Evolutionary conservation across 495 filamentous ascomycete species (phyloP).

Genomic region (Massariosphaeria phaeospora): DNA sequence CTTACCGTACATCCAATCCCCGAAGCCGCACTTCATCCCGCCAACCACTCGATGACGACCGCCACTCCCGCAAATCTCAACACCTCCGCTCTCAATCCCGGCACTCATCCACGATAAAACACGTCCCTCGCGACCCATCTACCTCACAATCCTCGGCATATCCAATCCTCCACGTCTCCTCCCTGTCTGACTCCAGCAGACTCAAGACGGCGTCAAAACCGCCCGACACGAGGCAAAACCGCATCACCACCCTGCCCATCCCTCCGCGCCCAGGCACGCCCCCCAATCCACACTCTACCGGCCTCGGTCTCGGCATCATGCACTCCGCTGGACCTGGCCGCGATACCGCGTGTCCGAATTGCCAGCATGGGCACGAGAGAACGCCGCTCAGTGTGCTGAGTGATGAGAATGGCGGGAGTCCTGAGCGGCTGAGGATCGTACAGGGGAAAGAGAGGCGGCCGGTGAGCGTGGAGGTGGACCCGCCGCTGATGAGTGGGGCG

Average conservation of each 20-base stretch:
- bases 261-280: no score
- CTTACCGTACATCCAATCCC: not conserved
- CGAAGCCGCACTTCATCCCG: not conserved
- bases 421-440: slow-evolving; percentile 1
- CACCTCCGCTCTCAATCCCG: slow-evolving; percentile 11
- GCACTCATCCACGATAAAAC: not conserved
- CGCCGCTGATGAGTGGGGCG: no score
- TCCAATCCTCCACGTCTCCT: slow-evolving; percentile 26
- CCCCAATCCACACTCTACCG: not conserved
- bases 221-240: slow-evolving; percentile 4
- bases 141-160: slow-evolving; percentile 8
- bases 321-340: not conserved
- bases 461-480: slow-evolving; percentile 14
- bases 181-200: not conserved
- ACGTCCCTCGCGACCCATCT: slow-evolving; percentile 3
- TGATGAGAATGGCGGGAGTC: slow-evolving; percentile 2
- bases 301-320: not conserved
- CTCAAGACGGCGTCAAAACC: not conserved
- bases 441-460: slow-evolving; percentile 19
- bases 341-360: not conserved
- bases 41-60: not conserved
- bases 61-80: slow-evolving; percentile 1
- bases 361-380: not conserved
- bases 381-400: slow-evolving; percentile 12
- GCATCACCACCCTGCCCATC: not conserved